Percentiles rank a stretch among this genome's conserved stretches.
phyloP scores from a whole-genome alignment of 371 early-diverging fungal species.

The Mucor lusitanicus region DNA sequence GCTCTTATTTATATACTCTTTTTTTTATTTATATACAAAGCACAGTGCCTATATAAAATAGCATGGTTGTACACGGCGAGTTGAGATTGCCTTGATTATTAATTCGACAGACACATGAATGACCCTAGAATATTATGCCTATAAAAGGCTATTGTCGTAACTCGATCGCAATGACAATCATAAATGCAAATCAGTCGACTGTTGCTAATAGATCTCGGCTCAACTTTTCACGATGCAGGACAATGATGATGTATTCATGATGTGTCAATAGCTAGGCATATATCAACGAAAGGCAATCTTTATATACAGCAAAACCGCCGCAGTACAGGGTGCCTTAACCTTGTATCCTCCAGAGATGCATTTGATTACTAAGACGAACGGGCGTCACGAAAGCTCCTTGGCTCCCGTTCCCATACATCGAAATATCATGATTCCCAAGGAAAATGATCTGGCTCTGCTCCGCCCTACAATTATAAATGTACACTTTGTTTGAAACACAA shows the following conservation, averaged over 20 bases:
- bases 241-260: not conserved
- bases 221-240: not conserved
- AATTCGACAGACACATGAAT: not conserved
- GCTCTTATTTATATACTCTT: not conserved
- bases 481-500: not conserved
- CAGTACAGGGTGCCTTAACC: not conserved
- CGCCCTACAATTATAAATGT: not conserved
- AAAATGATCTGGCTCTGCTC: not conserved
- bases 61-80: not conserved
- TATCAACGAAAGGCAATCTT: too few species aligned
- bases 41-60: not conserved
- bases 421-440: not conserved
- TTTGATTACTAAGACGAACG: slow-evolving; percentile 2
- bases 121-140: not conserved
- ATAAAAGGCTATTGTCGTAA: not conserved
- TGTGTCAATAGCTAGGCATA: not conserved
- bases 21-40: not conserved
- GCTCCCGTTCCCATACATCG: not conserved
- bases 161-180: not conserved
- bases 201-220: not conserved
- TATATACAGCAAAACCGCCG: not conserved
- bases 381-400: not conserved
- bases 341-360: not conserved
- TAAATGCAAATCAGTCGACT: too few species aligned
- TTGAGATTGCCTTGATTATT: not conserved